A percentile compares a stretch with the other conserved stretches of the same genome.
Evolutionary conservation across 495 filamentous ascomycete species (phyloP).

Genomic region (Penicillium pancosmium): DNA sequence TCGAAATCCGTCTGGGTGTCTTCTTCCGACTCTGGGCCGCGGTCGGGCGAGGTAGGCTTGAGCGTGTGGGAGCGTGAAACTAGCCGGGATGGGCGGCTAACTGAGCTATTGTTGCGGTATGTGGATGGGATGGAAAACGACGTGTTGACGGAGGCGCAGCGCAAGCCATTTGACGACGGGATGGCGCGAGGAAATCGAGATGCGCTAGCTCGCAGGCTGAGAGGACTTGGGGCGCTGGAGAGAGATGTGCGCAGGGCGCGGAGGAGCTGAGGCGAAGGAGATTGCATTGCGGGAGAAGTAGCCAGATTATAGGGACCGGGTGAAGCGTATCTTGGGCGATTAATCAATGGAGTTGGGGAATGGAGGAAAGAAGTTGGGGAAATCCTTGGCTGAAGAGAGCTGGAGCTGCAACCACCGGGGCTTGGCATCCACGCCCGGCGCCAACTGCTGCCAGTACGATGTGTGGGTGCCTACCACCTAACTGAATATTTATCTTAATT

Average conservation of each 20-base stretch:
- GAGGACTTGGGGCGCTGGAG: conserved; percentile 10
- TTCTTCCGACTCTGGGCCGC: conserved; percentile 61
- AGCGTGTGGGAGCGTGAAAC: conserved; percentile 42
- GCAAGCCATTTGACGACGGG: conserved; percentile 15
- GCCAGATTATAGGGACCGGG: background rate
- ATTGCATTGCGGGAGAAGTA: conserved; percentile 31
- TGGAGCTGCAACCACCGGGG: background rate
- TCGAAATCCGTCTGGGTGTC: conserved; percentile 75
- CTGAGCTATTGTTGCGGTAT: conserved; percentile 34
- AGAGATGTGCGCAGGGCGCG: conserved; percentile 46
- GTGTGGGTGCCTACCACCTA: background rate
- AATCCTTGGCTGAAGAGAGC: background rate
- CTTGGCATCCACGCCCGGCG: background rate
- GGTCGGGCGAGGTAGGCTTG: conserved; percentile 52
- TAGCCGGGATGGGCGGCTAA: conserved; percentile 37
- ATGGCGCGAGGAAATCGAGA: conserved; percentile 15
- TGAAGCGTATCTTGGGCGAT: conserved; percentile 2
- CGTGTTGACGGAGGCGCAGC: conserved; percentile 13
- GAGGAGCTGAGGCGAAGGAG: conserved; percentile 49
- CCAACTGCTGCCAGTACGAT: too few species aligned
- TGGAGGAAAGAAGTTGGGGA: background rate
- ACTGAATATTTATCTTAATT: background rate
- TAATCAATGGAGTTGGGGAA: conserved; percentile 5
- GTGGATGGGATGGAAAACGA: conserved; percentile 11
- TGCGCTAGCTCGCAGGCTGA: conserved; percentile 19